Conservation (phyloP, 176 grass and related monocot genomes). For the Juncus effusus region DNA sequence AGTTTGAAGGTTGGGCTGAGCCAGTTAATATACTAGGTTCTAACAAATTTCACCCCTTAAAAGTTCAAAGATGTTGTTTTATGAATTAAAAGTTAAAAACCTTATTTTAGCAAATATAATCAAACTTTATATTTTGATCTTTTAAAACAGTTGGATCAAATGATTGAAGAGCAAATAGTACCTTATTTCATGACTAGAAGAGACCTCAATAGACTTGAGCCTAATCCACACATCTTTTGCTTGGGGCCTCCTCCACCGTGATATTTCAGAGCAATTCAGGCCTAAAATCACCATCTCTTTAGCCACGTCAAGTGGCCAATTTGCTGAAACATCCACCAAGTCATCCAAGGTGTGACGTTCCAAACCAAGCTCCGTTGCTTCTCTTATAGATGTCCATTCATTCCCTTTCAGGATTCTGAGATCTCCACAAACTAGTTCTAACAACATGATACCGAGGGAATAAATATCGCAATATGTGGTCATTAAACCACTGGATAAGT, state of each 20-base stretch:
- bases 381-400: slow-evolving; percentile 17
- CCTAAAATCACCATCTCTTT: slow-evolving; percentile 38
- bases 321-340: slow-evolving; percentile 28
- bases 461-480: slow-evolving; percentile 51
- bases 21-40: too few species aligned
- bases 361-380: slow-evolving; percentile 30
- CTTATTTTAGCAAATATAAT: too few species aligned
- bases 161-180: too few species aligned
- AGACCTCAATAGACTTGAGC: slow-evolving; percentile 31
- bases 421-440: slow-evolving; percentile 52
- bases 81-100: too few species aligned
- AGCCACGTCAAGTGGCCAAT: slow-evolving; percentile 37
- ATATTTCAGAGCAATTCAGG: slow-evolving; percentile 32
- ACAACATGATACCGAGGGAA: slow-evolving; percentile 45
- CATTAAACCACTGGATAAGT: slow-evolving; percentile 35
- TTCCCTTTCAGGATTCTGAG: too few species aligned
- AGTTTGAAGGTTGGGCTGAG: too few species aligned
- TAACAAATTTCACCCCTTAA: too few species aligned
- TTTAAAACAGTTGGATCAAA: too few species aligned
- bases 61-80: too few species aligned
- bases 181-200: too few species aligned
- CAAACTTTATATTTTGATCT: too few species aligned
- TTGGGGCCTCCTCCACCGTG: slow-evolving; percentile 31
- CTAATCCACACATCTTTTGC: slow-evolving; percentile 36
- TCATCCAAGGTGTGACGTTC: slow-evolving; percentile 17